Base-by-base conservation (phyloP, 2,329 filamentous ascomycete genomes). In the Annulohypoxylon truncatum region DNA sequence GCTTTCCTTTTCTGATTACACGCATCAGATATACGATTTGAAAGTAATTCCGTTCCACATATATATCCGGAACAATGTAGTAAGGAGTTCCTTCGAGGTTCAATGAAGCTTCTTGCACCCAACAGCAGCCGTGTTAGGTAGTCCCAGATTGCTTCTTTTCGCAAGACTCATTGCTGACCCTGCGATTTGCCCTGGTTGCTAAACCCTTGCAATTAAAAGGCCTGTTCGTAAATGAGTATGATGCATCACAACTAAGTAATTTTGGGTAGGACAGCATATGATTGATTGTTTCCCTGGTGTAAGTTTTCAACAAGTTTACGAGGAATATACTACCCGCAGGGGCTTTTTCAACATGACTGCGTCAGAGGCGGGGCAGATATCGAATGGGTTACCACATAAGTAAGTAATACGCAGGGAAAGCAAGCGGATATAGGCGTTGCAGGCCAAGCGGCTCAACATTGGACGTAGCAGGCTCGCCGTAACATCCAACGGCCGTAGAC, bases 281-380 rank as follows among this genome's bases (percentile, higher is more conserved):
- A 47, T 58, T 53, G n/a, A 38, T 38, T 44, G 18, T 52, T 15
- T 47, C 13, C 47, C 44, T 51, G 44, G 35, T 33, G 44, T 38
- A 50, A 52, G 57, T 48, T 20, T 40, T 54, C 42, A 42, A 40
- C 28, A 48, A 38, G 15, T 58, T 56, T 61, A 64, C 56, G 55
- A 61, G 55, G 40, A 42, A 51, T 31, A 48, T 42, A 58, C 50
- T 55, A 48, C 22, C 48, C 26, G 62, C 35, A 47, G 48, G 42
- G 46, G 35, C 18, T 48, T n/a, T 29, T 64, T 38, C 35, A 62
- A 31, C 33, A 61, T 64, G 55, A 61, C 59, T 64, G 66, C 60
- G 60, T 69, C 62, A 65, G 54, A 66, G 58, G 53, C 57, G 58
- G 55, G 62, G 62, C 60, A 64, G 52, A 61, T 64, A 54, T 69